Evolutionary conservation across 2,329 filamentous ascomycete genomes (phyloP).

Genomic region (Colletotrichum tropicale): DNA sequence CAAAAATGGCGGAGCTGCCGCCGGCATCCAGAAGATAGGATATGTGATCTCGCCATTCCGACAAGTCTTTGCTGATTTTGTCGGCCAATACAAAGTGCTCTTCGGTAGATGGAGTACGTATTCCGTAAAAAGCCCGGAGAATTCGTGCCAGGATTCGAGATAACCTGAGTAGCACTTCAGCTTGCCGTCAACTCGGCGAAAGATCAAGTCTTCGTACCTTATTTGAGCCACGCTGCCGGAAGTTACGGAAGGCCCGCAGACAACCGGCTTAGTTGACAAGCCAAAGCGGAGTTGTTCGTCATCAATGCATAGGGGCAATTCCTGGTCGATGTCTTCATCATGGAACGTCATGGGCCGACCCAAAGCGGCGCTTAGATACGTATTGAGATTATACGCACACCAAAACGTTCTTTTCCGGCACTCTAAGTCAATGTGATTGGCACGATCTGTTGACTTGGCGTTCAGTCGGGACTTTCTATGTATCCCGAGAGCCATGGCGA

Average conservation of each 20-base stretch:
- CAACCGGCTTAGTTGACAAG: neutral
- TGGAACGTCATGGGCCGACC: slow-evolving; percentile 66
- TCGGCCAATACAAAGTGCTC: slow-evolving; percentile 28
- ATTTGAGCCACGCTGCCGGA: slow-evolving; percentile 37
- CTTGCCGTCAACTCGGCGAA: neutral
- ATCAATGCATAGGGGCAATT: slow-evolving; percentile 57
- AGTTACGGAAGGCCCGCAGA: slow-evolving; percentile 27
- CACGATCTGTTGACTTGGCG: neutral
- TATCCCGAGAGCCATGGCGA: slow-evolving; percentile 36
- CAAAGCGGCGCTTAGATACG: slow-evolving; percentile 66
- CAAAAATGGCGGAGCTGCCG: slow-evolving; percentile 38
- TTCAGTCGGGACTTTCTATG: neutral
- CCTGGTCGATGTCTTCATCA: slow-evolving; percentile 69
- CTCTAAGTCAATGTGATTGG: slow-evolving; percentile 36
- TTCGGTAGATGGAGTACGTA: slow-evolving; percentile 32
- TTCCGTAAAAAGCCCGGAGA: slow-evolving; percentile 37
- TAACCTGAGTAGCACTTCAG: slow-evolving; percentile 23
- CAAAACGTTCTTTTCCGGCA: slow-evolving; percentile 58
- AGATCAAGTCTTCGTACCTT: slow-evolving; percentile 26
- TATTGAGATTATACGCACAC: slow-evolving; percentile 68
- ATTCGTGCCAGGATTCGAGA: slow-evolving; percentile 38
- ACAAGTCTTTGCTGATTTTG: slow-evolving; percentile 31
- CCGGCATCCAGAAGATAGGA: slow-evolving; percentile 42
- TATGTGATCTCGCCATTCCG: slow-evolving; percentile 36
- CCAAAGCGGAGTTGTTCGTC: slow-evolving; percentile 40